These are phyloP conservation scores for Platanthera guangdongensis DNA, from an alignment of 106 monocot species.

Conservation along the genomic window DNA sequence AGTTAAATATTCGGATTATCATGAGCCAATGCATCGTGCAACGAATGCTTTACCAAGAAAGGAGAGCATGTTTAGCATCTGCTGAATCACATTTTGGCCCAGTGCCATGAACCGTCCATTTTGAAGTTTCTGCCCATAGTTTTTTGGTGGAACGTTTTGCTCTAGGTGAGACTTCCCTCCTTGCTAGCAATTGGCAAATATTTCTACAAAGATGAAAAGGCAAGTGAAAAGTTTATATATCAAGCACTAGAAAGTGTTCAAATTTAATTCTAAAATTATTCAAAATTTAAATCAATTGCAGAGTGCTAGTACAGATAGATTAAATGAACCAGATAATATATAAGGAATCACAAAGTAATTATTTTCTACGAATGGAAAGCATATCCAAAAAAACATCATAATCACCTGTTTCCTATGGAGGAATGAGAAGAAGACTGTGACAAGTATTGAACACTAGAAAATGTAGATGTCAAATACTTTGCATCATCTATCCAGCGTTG, in stretches of 20 bases:
- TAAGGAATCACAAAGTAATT: too few species aligned
- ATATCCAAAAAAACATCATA: not conserved
- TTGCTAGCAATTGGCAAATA: slow-evolving; percentile 50
- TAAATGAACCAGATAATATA: not conserved
- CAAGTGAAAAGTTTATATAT: not conserved
- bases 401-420: not conserved
- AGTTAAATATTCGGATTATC: not conserved
- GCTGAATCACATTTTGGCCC: slow-evolving; percentile 28
- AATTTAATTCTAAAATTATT: not conserved
- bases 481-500: slow-evolving; percentile 8
- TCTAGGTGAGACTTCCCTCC: slow-evolving; percentile 78
- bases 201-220: slow-evolving; percentile 25
- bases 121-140: slow-evolving; percentile 24
- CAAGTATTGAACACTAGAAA: not conserved
- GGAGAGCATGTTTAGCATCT: slow-evolving; percentile 62
- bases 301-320: not conserved
- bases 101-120: slow-evolving; percentile 15
- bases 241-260: not conserved
- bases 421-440: slow-evolving; percentile 4
- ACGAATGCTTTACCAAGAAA: slow-evolving; percentile 67
- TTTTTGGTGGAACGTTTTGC: slow-evolving; percentile 44
- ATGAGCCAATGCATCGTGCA: not conserved
- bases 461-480: slow-evolving; percentile 2
- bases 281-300: not conserved
- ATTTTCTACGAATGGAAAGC: not conserved